Base-by-base conservation (phyloP, 129 eudicot genomes). In the Smallanthus sonchifolius region DNA sequence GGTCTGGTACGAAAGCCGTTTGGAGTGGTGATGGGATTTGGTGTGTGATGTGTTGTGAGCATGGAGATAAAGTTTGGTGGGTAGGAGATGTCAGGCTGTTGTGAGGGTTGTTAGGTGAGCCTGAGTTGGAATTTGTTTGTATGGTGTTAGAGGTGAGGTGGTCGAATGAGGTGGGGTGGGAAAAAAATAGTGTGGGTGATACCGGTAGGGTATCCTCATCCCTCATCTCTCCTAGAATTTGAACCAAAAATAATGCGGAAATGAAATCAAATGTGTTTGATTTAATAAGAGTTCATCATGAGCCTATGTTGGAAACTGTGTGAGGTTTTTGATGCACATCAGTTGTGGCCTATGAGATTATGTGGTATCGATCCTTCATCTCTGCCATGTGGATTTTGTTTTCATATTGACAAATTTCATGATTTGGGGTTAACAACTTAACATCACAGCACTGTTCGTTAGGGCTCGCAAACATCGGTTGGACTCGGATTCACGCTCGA, bases 151-250 rank as follows among this genome's bases (percentile, higher is more conserved):
- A n/a, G n/a, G n/a, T n/a, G n/a, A n/a, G n/a, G n/a, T n/a, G n/a
- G n/a, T n/a, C n/a, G n/a, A n/a, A n/a, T n/a, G n/a, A n/a, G n/a
- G n/a, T n/a, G n/a, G n/a, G n/a, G n/a, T n/a, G n/a, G n/a, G n/a
- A n/a, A n/a, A n/a, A n/a, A n/a, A n/a, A n/a, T 28, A 81, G 6
- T 35, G 96, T 84, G 9, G 95, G 86, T 55, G 98, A 87, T 74
- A 92, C 39, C 17, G 98, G 96, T 39, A 92, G 84, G 16, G 87
- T 56, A 67, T 87, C 95, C 40, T 92, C 98, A 77, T 92, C 96
- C 86, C 82, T 91, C 90, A 86, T 88, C 2, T 79, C 74, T 72
- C 32, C 55, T 51, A 15, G 52, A 4, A 62, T 64, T 79, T 49
- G 40, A 65, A 72, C 44, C 10, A 64, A 60, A 14, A 4, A 45